Base-by-base conservation (phyloP, 169 alveolate species). In the Cryptosporidium parvum region DNA sequence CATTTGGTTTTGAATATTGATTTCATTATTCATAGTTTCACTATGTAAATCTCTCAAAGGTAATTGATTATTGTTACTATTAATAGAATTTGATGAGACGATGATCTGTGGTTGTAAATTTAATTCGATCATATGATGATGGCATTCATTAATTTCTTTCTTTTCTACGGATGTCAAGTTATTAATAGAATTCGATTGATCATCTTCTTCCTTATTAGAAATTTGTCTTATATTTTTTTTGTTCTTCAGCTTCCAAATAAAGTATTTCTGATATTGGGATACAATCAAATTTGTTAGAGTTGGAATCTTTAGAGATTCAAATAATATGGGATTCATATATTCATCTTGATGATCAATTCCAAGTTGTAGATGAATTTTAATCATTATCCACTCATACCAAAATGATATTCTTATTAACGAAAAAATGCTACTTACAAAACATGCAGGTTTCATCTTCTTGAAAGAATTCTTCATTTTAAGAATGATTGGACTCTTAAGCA, bases 371-470 rank as follows among this genome's bases (percentile, higher is more conserved):
- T 73, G 71, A 45, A 23, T 29, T 59, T 59, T 73, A 0, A 58
- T 42, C 21, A 73, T 73, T 14, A 18, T 59, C 86, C 86, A 73
- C 51, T 73, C 86, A 0, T 29, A 35, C 70, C 53, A 23, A 29
- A 73, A 18, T 3, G 56, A 35, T 3, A 44, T 39, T 14, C n/a
- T 53, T 12, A 73, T 31, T 0, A 48, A 56, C 21, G 18, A 35
- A 14, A 29, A 53, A 6, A 56, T 6, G 18, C 37, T 42, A 16
- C 10, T 52, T n/a, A 73, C 16, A 14, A 59, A 53, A 0, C 39
- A 6, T 26, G 14, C 48, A 2, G 37, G 68, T 0, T 58, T 53
- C 48, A 14, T 31, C 9, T 2, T 58, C 37, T 5, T 18, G 23
- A 73, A 31, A 23, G 86, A 52, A 21, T 44, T 21, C 58, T 42